Base-by-base conservation (phyloP, 306 rosid genomes). In the Cucumis hystrix region DNA sequence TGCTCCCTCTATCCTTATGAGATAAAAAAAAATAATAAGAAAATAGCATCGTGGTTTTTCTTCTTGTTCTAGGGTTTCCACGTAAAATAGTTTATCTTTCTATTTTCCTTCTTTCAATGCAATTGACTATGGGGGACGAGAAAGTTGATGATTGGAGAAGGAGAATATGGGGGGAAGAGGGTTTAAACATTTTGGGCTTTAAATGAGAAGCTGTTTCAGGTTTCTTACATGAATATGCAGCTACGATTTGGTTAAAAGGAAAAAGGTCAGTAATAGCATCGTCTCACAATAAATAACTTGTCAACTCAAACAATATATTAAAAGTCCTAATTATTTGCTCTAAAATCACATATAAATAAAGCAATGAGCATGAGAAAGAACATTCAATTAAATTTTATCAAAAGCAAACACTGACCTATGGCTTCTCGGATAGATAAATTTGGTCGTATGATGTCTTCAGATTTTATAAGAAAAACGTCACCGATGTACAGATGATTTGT, bases 361-460 rank as follows among this genome's bases (percentile, higher is more conserved):
- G 79, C 59, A 33, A 43, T 10, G 28, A 15, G 43, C 37, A 40
- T 33, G 37, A 77, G 60, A 37, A 28, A 35, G 20, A 47, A 37
- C 37, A 14, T 58, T 3, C 51, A 28, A 77, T 17, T 60, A n/a
- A 45, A 28, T 11, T 30, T 62, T 18, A 35, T 58, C 52, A 40
- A 78, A 80, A 67, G 45, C 58, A 72, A 79, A 79, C 35, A 80
- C 87, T 81, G 75, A 86, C 98, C 98, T 86, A 93, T 90, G 86
- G 92, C 98, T 89, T 93, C 98, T 74, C 98, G 92, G 72, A 93
- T 89, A 55, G 98, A 93, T 72, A 90, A 86, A 82, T 93, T 93
- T 75, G 98, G 98, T 68, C 98, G 84, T 80, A 91, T 89, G 77
- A 93, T 84, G 58, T 93, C 98, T 78, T 89, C 81, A 70, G 98